Percentiles rank a stretch among this genome's conserved stretches.
Conservation (phyloP, 1,139 yeast genomes). For the Candida albicans region DNA sequence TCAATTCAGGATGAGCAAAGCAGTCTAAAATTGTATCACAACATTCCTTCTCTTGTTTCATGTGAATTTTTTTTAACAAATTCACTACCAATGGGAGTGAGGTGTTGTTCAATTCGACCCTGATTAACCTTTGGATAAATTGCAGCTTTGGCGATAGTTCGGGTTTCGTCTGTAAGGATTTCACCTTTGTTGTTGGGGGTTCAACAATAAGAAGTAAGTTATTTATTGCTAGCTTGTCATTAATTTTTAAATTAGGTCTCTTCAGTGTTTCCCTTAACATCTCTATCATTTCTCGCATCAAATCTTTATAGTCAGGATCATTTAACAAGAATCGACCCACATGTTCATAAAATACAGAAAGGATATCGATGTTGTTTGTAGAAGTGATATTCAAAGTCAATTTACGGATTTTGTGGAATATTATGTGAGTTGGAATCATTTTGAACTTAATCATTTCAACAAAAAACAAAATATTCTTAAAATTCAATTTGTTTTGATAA, state of each 20-base stretch:
- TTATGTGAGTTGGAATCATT: conserved; percentile 66
- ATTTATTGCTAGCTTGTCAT: conserved; percentile 60
- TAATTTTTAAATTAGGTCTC: conserved; percentile 51
- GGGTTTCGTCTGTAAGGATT: conserved; percentile 22
- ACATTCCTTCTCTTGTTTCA: conserved; percentile 42
- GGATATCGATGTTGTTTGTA: conserved; percentile 62
- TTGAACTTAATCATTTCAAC: conserved; percentile 78
- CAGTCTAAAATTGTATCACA: conserved; percentile 45
- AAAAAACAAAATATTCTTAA: conserved; percentile 61
- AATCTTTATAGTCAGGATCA: conserved; percentile 57
- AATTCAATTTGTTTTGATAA: conserved; percentile 50
- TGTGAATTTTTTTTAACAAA: conserved; percentile 48
- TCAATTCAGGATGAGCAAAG: conserved; percentile 61
- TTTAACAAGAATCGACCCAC: conserved; percentile 69
- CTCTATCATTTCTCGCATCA: conserved; percentile 65
- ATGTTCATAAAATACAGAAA: conserved; percentile 67
- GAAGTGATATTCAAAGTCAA: conserved; percentile 53
- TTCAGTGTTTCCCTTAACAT: conserved; percentile 53
- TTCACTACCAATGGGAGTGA: conserved; percentile 36
- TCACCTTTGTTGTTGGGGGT: conserved; percentile 49
- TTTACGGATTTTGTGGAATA: conserved; percentile 68
- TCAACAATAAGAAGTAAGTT: conserved; percentile 59
- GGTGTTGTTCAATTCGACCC: conserved; percentile 47
- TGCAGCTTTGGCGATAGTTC: conserved; percentile 41
- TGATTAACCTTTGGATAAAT: conserved; percentile 51